Conservation (phyloP, 1,284 basidiomycete species). For the Fomes fomentarius region DNA sequence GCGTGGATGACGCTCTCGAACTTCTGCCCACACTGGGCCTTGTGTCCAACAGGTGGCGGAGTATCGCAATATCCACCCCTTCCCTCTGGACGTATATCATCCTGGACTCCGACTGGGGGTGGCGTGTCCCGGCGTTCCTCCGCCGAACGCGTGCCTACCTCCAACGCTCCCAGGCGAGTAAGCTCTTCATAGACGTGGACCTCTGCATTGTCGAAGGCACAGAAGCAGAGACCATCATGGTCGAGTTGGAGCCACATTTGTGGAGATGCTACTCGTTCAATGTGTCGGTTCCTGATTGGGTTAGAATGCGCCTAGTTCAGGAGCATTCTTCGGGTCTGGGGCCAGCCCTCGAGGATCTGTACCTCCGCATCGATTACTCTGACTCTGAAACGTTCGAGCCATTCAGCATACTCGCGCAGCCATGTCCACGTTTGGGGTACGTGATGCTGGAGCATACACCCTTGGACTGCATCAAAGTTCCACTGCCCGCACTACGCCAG, state of each 20-base stretch:
- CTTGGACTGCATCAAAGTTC: constrained; percentile 30
- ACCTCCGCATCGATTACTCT: constrained; percentile 33
- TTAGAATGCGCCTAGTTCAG: constrained; percentile 33
- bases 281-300: constrained; percentile 34
- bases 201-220: constrained; percentile 31
- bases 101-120: constrained; percentile 33
- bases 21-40: constrained; percentile 30
- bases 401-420: constrained; percentile 29
- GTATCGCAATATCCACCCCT: constrained; percentile 31
- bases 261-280: constrained; percentile 35
- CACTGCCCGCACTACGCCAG: constrained; percentile 30
- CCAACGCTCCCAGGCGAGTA: constrained; percentile 34
- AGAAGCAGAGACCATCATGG: constrained; percentile 33
- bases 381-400: constrained; percentile 33
- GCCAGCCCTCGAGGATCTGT: constrained; percentile 32
- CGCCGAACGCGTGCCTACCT: constrained; percentile 31
- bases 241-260: constrained; percentile 33
- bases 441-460: constrained; percentile 37
- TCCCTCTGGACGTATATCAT: constrained; percentile 37
- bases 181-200: constrained; percentile 36
- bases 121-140: constrained; percentile 32
- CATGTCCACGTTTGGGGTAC: constrained; percentile 31
- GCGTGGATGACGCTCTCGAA: constrained; percentile 31
- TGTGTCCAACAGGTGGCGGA: constrained; percentile 35
- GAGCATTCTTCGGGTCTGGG: constrained; percentile 28